Percentiles rank a stretch among this genome's conserved stretches.
Conservation (phyloP, 2,329 filamentous ascomycete species). For the Sarocladium strictum region DNA sequence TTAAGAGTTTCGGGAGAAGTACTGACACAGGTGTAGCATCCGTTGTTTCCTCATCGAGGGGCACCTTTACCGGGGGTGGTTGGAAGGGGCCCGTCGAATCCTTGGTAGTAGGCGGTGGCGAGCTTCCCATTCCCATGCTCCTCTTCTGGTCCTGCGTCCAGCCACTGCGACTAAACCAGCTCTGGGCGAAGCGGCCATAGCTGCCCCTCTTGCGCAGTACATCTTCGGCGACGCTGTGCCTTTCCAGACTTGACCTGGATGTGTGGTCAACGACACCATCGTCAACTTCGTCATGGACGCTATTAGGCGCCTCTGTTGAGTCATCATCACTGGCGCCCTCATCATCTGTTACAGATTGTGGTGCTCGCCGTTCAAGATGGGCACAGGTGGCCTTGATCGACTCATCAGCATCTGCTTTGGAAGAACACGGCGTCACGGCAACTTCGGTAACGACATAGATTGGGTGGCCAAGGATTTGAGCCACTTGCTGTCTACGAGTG, state of each 20-base stretch:
- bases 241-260: slow-evolving; percentile 25
- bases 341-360: slow-evolving; percentile 31
- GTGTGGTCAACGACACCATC: slow-evolving; percentile 30
- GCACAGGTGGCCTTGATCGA: slow-evolving; percentile 45
- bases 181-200: slow-evolving; percentile 83
- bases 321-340: slow-evolving; percentile 39
- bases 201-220: slow-evolving; percentile 77
- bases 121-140: slow-evolving; percentile 59
- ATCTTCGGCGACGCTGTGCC: slow-evolving; percentile 74
- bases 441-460: slow-evolving; percentile 87
- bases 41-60: slow-evolving; percentile 34
- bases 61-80: slow-evolving; percentile 19
- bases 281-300: slow-evolving; percentile 38
- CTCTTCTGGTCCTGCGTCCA: slow-evolving; percentile 70
- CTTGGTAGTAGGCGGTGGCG: slow-evolving; percentile 17
- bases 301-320: slow-evolving; percentile 24
- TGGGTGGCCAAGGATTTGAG: slow-evolving; percentile 73
- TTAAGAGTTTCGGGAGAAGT: slow-evolving; percentile 76
- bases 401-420: slow-evolving; percentile 64
- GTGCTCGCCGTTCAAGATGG: background rate
- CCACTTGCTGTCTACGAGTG: slow-evolving; percentile 79
- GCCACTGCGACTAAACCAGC: slow-evolving; percentile 84
- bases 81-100: slow-evolving; percentile 15
- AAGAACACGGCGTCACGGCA: slow-evolving; percentile 80
- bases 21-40: slow-evolving; percentile 25